phyloP scores from a whole-genome alignment of 2,329 filamentous ascomycete species.

The Nemania diffusa region DNA sequence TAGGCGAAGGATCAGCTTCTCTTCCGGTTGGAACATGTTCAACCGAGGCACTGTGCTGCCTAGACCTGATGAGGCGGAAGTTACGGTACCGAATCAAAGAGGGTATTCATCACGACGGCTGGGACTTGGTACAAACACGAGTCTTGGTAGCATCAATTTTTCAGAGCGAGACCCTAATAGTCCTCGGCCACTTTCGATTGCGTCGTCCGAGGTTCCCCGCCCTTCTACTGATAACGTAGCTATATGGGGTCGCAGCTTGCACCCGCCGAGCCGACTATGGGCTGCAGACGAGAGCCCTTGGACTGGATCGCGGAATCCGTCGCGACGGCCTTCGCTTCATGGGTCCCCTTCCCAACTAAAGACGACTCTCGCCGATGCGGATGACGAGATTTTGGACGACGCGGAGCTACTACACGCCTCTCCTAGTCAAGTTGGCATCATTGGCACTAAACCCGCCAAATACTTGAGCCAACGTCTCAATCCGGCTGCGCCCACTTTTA shows the following conservation, averaged over 20 bases:
- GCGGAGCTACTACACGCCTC: slow-evolving; percentile 64
- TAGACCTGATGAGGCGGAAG: slow-evolving; percentile 55
- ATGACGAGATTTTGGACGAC: slow-evolving; percentile 72
- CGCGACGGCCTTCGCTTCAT: slow-evolving; percentile 82
- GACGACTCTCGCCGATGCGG: slow-evolving; percentile 70
- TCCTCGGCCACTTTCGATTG: slow-evolving; percentile 75
- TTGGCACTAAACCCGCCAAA: slow-evolving; percentile 78
- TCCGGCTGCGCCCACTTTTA: slow-evolving; percentile 89
- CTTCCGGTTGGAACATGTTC: slow-evolving; percentile 67
- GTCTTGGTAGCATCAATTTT: slow-evolving; percentile 57
- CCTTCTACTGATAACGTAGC: slow-evolving; percentile 83
- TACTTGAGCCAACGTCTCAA: slow-evolving; percentile 75
- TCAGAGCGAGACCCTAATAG: slow-evolving; percentile 67
- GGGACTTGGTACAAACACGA: slow-evolving; percentile 53
- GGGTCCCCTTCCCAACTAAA: slow-evolving; percentile 74
- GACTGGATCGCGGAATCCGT: slow-evolving; percentile 71
- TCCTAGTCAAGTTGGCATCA: slow-evolving; percentile 72
- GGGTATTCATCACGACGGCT: slow-evolving; percentile 44
- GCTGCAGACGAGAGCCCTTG: slow-evolving; percentile 66
- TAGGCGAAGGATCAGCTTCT: slow-evolving; percentile 68
- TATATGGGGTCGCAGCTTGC: slow-evolving; percentile 72
- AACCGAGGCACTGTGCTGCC: slow-evolving; percentile 59
- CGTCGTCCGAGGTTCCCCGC: slow-evolving; percentile 76
- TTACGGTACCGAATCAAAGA: slow-evolving; percentile 43
- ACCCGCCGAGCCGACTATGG: slow-evolving; percentile 69